Conservation (phyloP, 345 rosid genomes). For the Arabidopsis arenosa region DNA sequence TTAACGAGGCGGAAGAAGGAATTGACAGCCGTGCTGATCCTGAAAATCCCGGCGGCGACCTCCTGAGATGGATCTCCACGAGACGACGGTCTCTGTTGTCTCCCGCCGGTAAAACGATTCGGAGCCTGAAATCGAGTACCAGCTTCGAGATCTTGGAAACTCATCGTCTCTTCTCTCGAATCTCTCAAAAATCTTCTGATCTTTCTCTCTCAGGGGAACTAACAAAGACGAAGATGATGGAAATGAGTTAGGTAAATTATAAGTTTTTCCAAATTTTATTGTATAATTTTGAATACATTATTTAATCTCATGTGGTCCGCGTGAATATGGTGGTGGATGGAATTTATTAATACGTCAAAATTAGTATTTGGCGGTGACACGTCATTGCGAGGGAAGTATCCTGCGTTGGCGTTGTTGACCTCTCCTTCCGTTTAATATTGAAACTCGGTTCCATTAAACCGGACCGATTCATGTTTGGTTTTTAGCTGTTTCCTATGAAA, state of each 20-base stretch:
- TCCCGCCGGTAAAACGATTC: constrained; percentile 35
- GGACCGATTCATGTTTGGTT: background rate
- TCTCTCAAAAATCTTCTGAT: constrained; percentile 4
- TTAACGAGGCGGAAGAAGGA: constrained; percentile 73
- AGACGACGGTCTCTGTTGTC: constrained; percentile 32
- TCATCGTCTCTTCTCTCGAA: constrained; percentile 49
- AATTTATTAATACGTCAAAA: constrained; percentile 1
- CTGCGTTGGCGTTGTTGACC: constrained; percentile 32
- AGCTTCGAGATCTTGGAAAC: constrained; percentile 71
- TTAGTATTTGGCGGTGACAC: constrained; percentile 30
- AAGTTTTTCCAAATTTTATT: constrained; percentile 6
- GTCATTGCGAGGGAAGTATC: constrained; percentile 29
- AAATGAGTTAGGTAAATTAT: constrained; percentile 34
- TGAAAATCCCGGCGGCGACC: constrained; percentile 75
- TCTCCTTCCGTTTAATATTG: background rate
- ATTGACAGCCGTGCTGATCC: constrained; percentile 69
- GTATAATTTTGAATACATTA: background rate
- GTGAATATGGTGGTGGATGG: constrained; percentile 24
- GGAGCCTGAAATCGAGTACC: constrained; percentile 38
- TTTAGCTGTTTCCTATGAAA: no score
- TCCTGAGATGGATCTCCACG: constrained; percentile 62
- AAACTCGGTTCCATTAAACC: constrained; percentile 4
- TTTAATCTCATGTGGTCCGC: constrained; percentile 38
- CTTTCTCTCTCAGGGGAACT: constrained; percentile 6
- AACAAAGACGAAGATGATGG: constrained; percentile 29